Evolutionary conservation across 2,329 filamentous ascomycete genomes (phyloP).

Genomic region (Penicillium verrucosum): DNA sequence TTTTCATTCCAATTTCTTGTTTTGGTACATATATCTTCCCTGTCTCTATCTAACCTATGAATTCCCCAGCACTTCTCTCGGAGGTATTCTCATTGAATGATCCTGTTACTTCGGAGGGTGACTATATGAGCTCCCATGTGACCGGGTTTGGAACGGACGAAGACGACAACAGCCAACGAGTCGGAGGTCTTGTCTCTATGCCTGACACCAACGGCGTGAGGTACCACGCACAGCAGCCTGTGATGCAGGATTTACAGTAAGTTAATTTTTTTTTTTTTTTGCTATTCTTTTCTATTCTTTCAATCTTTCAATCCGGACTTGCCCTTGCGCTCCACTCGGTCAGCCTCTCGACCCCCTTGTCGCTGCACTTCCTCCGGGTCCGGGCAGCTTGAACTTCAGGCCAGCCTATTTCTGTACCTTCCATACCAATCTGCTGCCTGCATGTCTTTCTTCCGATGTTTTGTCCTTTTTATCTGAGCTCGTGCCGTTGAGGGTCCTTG

Average conservation of each 20-base stretch:
- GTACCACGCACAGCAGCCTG: constrained; percentile 52
- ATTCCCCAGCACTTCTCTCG: constrained; percentile 32
- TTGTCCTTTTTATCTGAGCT: constrained; percentile 17
- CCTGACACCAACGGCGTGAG: constrained; percentile 49
- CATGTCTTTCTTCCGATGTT: constrained; percentile 29
- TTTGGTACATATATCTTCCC: constrained; percentile 12
- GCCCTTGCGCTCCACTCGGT: constrained; percentile 31
- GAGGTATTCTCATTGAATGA: constrained; percentile 39
- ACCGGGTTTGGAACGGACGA: constrained; percentile 37
- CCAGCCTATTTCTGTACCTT: constrained; percentile 27
- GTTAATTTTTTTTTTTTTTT: constrained; percentile 37
- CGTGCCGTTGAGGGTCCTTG: constrained; percentile 14
- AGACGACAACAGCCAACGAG: constrained; percentile 52
- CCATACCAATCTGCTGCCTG: constrained; percentile 27
- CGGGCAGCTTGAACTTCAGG: constrained; percentile 32
- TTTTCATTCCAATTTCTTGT: constrained; percentile 6
- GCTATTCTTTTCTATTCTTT: constrained; percentile 37
- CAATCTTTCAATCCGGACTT: constrained; percentile 38
- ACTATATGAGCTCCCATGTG: constrained; percentile 38
- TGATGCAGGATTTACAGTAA: constrained; percentile 54
- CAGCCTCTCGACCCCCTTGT: constrained; percentile 32
- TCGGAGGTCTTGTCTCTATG: constrained; percentile 48
- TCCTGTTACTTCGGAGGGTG: constrained; percentile 39
- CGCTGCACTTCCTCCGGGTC: constrained; percentile 29
- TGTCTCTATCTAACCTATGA: constrained; percentile 5